Base-by-base conservation (phyloP, 208 protist species). In the Leishmania gerbilli region DNA sequence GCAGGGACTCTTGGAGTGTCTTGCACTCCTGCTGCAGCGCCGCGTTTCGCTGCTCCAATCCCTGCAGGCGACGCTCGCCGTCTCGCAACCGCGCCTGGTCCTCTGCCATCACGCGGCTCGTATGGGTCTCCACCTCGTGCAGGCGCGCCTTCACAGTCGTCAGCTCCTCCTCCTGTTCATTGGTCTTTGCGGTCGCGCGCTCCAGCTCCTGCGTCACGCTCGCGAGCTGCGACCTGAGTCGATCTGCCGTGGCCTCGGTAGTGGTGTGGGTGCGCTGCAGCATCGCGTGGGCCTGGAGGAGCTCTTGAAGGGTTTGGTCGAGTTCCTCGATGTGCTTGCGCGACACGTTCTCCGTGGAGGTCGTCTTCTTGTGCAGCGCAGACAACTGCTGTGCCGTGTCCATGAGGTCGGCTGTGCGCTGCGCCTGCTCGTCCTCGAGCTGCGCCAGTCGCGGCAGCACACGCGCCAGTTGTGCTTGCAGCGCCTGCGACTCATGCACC, bases 381-480 rank as follows among this genome's bases (percentile, higher is more conserved):
- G 84, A 87, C 51, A 93, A 81, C 79, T 92, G 87, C 84, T 92
- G 90, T 27, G 85, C 87, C 37, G 90, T 87, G 56, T 94, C 92
- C 76, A 92, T 83, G 42, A 93, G 85, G 76, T 92, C 85, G 19
- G 90, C 89, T 7, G 85, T 89, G 71, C 83, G 89, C 69, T 77
- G 51, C n/a, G 86, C 87, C 31, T 84, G 83, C 34, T 92, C 92
- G 31, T 87, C 75, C 82, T 95, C 90, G 24, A 92, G 85, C 65
- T 88, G 85, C 60, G 89, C 84, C 8, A 95, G 85, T 21, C 90
- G 84, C 0, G 89, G 88, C 76, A 92, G 62, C 2, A 85, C 88
- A 51, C 82, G 88, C 37, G 88, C 84, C 6, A 95, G 86, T 76
- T 85, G 84, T 49, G 84, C 76, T 40, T 92, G 81, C 21, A 91